A percentile compares a stretch with the other conserved stretches of the same genome.
phyloP scores from a whole-genome alignment of 2,329 filamentous ascomycete genomes.

The Colletotrichum sp. region DNA sequence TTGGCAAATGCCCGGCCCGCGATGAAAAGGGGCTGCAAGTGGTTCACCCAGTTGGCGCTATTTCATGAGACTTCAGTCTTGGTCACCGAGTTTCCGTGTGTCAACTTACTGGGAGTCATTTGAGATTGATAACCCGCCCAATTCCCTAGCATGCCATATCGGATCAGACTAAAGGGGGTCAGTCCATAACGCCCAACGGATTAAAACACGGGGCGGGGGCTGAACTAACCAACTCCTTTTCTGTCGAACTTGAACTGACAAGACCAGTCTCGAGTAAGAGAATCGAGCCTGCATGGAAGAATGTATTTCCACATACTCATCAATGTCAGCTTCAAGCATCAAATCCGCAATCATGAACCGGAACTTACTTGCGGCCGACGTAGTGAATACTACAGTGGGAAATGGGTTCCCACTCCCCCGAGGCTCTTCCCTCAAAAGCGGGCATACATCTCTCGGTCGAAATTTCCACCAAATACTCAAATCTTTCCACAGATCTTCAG shows the following conservation, averaged over 20 bases:
- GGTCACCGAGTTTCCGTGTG: background rate
- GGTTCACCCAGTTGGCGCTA: conserved; percentile 21
- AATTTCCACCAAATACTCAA: background rate
- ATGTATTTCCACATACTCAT: conserved; percentile 18
- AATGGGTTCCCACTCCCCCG: background rate
- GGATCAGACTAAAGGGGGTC: background rate
- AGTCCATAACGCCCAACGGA: background rate
- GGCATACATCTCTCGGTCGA: background rate
- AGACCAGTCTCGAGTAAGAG: conserved; percentile 7
- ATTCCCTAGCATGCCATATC: conserved; percentile 13
- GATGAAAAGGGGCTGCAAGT: conserved; percentile 18
- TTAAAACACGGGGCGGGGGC: background rate
- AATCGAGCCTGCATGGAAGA: conserved; percentile 15
- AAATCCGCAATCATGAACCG: background rate
- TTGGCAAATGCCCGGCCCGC: conserved; percentile 2
- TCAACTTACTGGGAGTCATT: conserved; percentile 15
- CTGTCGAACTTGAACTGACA: background rate
- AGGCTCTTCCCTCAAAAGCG: background rate
- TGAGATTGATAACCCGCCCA: conserved; percentile 9
- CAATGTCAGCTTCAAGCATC: background rate
- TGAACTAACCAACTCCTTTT: background rate
- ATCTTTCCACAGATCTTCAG: background rate
- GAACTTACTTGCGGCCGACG: background rate
- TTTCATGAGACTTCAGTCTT: background rate
- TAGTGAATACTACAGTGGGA: background rate